These are phyloP conservation scores for Samsoniella hepiali DNA, from an alignment of 2,329 filamentous ascomycete species.

Conservation along the genomic window DNA sequence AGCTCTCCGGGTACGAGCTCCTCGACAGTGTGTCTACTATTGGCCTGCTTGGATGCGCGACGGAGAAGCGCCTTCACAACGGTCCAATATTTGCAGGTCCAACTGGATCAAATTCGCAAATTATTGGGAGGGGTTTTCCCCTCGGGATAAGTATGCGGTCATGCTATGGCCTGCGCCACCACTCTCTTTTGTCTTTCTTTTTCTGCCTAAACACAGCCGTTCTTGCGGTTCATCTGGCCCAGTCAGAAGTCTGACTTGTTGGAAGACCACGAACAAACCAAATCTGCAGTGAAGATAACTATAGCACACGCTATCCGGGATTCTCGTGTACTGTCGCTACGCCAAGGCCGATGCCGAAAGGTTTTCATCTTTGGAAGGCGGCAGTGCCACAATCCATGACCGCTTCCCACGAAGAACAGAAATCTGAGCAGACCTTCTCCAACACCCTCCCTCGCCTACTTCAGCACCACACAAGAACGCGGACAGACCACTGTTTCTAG, in stretches of 20 bases:
- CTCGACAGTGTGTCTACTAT: not conserved
- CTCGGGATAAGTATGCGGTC: not conserved
- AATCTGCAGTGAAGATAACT: conserved; percentile 18
- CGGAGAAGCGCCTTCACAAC: not conserved
- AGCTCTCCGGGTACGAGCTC: not conserved
- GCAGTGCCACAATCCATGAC: conserved; percentile 7
- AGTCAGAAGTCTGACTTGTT: conserved; percentile 3
- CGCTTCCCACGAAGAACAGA: conserved; percentile 43
- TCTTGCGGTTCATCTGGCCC: not conserved
- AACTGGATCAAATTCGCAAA: not conserved
- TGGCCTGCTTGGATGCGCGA: not conserved
- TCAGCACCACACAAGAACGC: conserved; percentile 8
- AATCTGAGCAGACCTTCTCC: conserved; percentile 42
- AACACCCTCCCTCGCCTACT: conserved; percentile 2
- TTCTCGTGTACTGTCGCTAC: not conserved
- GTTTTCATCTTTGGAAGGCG: not conserved
- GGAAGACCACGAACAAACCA: not conserved
- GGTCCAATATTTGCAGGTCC: not conserved
- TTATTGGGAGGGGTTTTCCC: not conserved
- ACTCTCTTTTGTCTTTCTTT: not conserved
- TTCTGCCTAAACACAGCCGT: not conserved
- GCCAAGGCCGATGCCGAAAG: not conserved
- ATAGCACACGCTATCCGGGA: conserved; percentile 8
- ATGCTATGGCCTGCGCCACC: not conserved
- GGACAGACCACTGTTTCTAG: not conserved